Conservation (phyloP, 208 protist genomes). For the Acanthamoeba culbertsoni region DNA sequence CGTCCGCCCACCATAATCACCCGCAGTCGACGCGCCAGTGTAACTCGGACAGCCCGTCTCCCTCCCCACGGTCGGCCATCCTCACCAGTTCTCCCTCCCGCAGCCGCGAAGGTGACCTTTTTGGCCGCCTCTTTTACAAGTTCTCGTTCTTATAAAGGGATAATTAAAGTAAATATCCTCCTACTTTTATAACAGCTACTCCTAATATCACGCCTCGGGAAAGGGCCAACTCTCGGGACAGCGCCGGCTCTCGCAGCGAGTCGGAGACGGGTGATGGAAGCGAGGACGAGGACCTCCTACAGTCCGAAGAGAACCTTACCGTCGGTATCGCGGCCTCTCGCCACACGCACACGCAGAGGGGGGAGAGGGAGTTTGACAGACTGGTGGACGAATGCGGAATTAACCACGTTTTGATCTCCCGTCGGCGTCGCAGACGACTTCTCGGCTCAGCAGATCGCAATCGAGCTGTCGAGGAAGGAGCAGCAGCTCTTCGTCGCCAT, state of each 20-base stretch:
- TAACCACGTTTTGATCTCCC: too few relatives aligned
- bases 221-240: background rate
- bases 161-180: too few relatives aligned
- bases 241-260: background rate
- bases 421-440: background rate
- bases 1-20: background rate
- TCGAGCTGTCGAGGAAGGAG: background rate
- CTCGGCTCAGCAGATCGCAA: background rate
- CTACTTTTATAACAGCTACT: too few relatives aligned
- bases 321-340: background rate
- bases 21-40: background rate
- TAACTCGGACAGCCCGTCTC: background rate
- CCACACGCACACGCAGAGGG: too few relatives aligned
- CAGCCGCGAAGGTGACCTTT: background rate
- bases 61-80: background rate
- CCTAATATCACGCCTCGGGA: background rate
- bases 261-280: constrained; percentile 1
- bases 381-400: too few relatives aligned
- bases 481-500: background rate
- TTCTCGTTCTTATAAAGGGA: too few relatives aligned
- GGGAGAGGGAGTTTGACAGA: too few relatives aligned
- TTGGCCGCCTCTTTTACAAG: too few relatives aligned
- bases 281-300: background rate
- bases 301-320: background rate
- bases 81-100: background rate